Evolutionary conservation across 2,329 filamentous ascomycete genomes (phyloP).

Genomic region (Zymoseptoria passerinii): DNA sequence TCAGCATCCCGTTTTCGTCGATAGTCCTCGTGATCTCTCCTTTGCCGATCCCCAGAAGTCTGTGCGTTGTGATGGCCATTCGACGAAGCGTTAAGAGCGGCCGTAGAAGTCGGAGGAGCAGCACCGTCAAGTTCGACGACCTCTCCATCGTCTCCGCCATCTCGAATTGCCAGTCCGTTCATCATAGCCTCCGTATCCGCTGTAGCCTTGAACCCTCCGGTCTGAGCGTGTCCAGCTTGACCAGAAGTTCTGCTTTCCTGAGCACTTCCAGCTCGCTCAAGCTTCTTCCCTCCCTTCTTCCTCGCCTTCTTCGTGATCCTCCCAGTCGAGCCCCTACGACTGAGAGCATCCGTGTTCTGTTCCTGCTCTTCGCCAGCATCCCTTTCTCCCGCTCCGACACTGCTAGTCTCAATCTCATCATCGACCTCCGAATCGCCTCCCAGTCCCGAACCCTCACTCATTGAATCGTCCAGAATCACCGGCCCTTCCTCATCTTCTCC

Average conservation of each 20-base stretch:
- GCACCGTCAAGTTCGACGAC: conserved; percentile 47
- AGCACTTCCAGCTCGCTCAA: not conserved
- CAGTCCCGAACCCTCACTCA: conserved; percentile 51
- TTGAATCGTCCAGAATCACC: conserved; percentile 52
- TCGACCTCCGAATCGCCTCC: conserved; percentile 51
- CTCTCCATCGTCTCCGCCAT: conserved; percentile 27
- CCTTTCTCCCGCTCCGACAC: conserved; percentile 22
- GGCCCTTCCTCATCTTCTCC: conserved; percentile 55
- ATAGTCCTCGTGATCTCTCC: conserved; percentile 85
- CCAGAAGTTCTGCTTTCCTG: conserved; percentile 1
- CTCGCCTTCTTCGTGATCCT: not conserved
- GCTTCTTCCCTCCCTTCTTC: not conserved
- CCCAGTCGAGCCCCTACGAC: not conserved
- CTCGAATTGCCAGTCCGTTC: conserved; percentile 47
- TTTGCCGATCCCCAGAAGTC: conserved; percentile 59
- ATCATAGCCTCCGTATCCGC: conserved; percentile 55
- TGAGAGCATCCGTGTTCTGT: not conserved
- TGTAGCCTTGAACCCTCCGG: conserved; percentile 34
- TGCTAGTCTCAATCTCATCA: conserved; percentile 33
- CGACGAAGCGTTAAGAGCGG: conserved; percentile 22
- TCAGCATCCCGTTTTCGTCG: conserved; percentile 79
- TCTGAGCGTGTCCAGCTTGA: conserved; percentile 11
- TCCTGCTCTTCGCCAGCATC: conserved; percentile 13
- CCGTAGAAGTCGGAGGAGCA: conserved; percentile 30
- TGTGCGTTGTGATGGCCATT: conserved; percentile 35